These are phyloP conservation scores for Zizania palustris DNA, from an alignment of 202 grass and related monocot genomes.

Conservation along the genomic window DNA sequence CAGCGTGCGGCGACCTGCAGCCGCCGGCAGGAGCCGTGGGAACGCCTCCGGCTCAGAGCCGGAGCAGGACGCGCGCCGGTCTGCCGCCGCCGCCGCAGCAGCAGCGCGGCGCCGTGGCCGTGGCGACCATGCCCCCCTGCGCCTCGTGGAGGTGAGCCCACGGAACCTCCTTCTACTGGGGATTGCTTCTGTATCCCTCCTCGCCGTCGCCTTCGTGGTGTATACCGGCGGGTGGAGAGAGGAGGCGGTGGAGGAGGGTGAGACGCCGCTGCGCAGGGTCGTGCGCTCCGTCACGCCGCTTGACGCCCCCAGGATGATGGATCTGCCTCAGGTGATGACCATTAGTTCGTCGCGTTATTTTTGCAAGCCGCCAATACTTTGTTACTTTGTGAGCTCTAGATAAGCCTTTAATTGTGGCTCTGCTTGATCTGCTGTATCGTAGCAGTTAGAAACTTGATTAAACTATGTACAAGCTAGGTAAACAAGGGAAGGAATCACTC, in stretches of 20 bases:
- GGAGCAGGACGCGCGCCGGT: constrained; percentile 43
- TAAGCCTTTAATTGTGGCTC: background rate
- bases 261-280: constrained; percentile 51
- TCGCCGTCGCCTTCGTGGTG: constrained; percentile 46
- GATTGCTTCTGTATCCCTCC: constrained; percentile 39
- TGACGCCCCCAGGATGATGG: constrained; percentile 79
- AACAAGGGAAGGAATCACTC: constrained; percentile 6
- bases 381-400: background rate
- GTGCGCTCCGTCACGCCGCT: constrained; percentile 77
- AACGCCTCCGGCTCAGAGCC: constrained; percentile 3
- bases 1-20: constrained; percentile 32
- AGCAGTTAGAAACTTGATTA: background rate
- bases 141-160: constrained; percentile 51
- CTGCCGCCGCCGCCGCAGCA: constrained; percentile 30
- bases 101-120: constrained; percentile 45
- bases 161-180: constrained; percentile 55
- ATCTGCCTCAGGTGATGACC: constrained; percentile 78
- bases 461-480: background rate
- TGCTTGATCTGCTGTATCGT: constrained; percentile 9
- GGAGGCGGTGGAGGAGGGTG: constrained; percentile 46
- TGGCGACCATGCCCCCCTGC: constrained; percentile 57
- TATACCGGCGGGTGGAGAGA: constrained; percentile 49
- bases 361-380: background rate
- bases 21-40: constrained; percentile 42
- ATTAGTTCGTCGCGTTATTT: background rate